phyloP scores from a whole-genome alignment of 2,329 filamentous ascomycete species.

The Xylariales sp. region DNA sequence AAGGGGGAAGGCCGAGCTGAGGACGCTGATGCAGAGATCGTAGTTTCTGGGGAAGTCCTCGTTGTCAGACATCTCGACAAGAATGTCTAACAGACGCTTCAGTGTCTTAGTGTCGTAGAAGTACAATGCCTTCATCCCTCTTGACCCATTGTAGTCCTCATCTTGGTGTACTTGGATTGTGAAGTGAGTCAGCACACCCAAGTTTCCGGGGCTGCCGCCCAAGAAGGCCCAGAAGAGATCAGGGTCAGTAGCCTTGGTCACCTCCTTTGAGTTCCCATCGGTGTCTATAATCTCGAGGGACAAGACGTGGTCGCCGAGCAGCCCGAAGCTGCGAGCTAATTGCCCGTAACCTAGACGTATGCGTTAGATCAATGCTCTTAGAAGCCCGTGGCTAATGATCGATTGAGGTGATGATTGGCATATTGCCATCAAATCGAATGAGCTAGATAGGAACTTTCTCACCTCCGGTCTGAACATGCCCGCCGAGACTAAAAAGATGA shows the following conservation, averaged over 20 bases:
- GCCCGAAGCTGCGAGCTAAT: slow-evolving; percentile 61
- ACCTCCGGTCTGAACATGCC: slow-evolving; percentile 61
- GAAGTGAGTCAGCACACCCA: slow-evolving; percentile 66
- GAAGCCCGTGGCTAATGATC: not conserved
- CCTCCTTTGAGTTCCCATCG: slow-evolving; percentile 57
- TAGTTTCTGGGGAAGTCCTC: slow-evolving; percentile 58
- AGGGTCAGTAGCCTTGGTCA: slow-evolving; percentile 60
- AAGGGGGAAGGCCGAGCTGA: slow-evolving; percentile 55
- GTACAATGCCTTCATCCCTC: slow-evolving; percentile 57
- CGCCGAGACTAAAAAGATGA: slow-evolving; percentile 50
- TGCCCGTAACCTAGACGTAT: slow-evolving; percentile 54
- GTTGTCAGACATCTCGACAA: slow-evolving; percentile 59
- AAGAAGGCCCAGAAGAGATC: slow-evolving; percentile 70
- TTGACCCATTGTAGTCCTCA: slow-evolving; percentile 54
- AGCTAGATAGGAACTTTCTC: slow-evolving; percentile 4
- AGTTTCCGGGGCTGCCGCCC: slow-evolving; percentile 68
- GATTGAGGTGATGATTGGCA: not conserved
- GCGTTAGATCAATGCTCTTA: slow-evolving; percentile 20
- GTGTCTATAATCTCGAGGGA: slow-evolving; percentile 61
- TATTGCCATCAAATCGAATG: not conserved
- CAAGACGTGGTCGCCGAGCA: slow-evolving; percentile 65
- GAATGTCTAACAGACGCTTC: slow-evolving; percentile 52
- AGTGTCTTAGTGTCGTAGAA: slow-evolving; percentile 55
- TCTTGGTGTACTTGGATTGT: slow-evolving; percentile 59
- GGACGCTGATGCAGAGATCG: slow-evolving; percentile 60